A percentile compares a stretch with the other conserved stretches of the same genome.
phyloP scores from a whole-genome alignment of 2,329 filamentous ascomycete genomes.

The Aspergillus texensis region DNA sequence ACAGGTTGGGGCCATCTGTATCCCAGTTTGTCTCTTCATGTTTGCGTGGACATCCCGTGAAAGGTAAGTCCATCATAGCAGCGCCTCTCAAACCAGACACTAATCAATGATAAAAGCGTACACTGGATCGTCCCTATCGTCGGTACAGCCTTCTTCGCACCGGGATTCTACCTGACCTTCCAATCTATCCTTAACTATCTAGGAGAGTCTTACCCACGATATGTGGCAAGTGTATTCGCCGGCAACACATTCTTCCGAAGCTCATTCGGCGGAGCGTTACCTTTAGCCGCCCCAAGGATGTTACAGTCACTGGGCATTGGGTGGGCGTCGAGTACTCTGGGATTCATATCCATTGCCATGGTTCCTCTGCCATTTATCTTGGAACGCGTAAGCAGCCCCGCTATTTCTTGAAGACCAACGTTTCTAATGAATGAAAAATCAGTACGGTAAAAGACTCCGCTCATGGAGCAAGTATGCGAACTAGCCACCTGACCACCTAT shows the following conservation, averaged over 20 bases:
- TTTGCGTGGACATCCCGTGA: constrained; percentile 22
- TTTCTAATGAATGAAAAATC: neutral
- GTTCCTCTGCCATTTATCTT: constrained; percentile 28
- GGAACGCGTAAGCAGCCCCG: neutral
- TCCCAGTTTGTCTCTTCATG: constrained; percentile 19
- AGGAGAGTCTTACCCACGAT: constrained; percentile 32
- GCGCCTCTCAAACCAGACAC: constrained; percentile 27
- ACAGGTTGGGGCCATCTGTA: constrained; percentile 17
- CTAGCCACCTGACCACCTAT: neutral
- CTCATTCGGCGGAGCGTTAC: constrained; percentile 43
- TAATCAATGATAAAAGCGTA: constrained; percentile 29
- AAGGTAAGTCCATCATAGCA: constrained; percentile 3
- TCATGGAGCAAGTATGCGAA: constrained; percentile 10
- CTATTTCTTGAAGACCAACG: too few relatives aligned
- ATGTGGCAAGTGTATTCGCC: constrained; percentile 46
- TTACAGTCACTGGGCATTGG: constrained; percentile 39
- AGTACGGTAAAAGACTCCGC: constrained; percentile 11
- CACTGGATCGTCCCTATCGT: constrained; percentile 54
- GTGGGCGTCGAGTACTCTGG: constrained; percentile 41
- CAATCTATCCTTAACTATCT: constrained; percentile 30
- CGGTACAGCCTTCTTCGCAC: constrained; percentile 52
- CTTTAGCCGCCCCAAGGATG: constrained; percentile 35
- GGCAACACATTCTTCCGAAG: constrained; percentile 46
- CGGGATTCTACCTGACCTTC: constrained; percentile 22
- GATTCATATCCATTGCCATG: constrained; percentile 37